phyloP scores from a whole-genome alignment of 148 eudicot genomes.

The Silene uniflora region DNA sequence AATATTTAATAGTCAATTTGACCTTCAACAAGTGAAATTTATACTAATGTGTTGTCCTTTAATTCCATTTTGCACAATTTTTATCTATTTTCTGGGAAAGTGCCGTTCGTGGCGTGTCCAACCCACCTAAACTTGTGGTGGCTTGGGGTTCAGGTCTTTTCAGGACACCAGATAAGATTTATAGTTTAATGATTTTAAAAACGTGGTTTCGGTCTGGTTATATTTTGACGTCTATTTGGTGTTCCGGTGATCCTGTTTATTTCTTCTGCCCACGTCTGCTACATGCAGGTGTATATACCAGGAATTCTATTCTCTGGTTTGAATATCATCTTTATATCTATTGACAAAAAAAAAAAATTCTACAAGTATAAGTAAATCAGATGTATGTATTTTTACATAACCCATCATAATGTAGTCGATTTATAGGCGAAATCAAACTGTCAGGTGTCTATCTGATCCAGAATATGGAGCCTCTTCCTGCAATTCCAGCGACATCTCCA shows the following conservation, averaged over 20 bases:
- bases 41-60: background rate
- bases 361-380: background rate
- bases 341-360: too few species aligned
- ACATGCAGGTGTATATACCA: too few species aligned
- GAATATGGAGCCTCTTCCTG: conserved; percentile 38
- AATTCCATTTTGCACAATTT: background rate
- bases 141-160: background rate
- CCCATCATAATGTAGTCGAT: background rate
- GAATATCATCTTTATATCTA: too few species aligned
- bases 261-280: background rate
- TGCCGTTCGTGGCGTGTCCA: background rate
- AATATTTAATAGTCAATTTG: too few species aligned
- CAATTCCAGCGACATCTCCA: conserved; percentile 72
- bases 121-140: background rate
- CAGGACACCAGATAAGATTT: too few species aligned
- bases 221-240: background rate
- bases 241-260: background rate
- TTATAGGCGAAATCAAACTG: background rate
- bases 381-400: background rate
- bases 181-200: background rate
- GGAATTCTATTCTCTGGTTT: too few species aligned
- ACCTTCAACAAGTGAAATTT: background rate
- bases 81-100: background rate
- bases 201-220: background rate
- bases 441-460: conserved; percentile 6